A percentile compares a stretch with the other conserved stretches of the same genome.
Evolutionary conservation across 805 yeast species (phyloP).

Genomic region (Yamadazyma tumulicola): DNA sequence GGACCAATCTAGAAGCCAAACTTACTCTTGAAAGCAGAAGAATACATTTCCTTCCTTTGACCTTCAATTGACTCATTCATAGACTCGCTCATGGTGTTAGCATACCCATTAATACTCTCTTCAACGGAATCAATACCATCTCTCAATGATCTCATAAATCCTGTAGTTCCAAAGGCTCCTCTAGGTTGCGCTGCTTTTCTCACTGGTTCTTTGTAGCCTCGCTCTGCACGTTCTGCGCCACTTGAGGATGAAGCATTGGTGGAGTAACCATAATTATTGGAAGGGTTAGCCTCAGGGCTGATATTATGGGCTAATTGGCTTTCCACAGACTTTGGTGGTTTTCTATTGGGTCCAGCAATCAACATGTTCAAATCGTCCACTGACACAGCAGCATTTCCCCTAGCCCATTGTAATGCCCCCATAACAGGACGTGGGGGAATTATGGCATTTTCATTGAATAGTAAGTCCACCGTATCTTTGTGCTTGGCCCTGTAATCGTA

Average conservation of each 20-base stretch:
- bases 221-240: constrained; percentile 14
- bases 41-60: constrained; percentile 48
- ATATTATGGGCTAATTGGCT: constrained; percentile 49
- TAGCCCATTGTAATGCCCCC: constrained; percentile 80
- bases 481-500: constrained; percentile 17
- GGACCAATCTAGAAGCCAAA: constrained; percentile 46
- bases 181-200: constrained; percentile 25
- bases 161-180: constrained; percentile 42
- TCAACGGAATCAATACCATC: constrained; percentile 52
- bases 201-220: constrained; percentile 46
- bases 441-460: constrained; percentile 66
- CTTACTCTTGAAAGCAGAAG: constrained; percentile 50
- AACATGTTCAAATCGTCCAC: constrained; percentile 59
- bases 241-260: neutral
- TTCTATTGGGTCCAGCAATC: constrained; percentile 74
- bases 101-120: constrained; percentile 55
- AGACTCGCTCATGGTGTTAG: constrained; percentile 50
- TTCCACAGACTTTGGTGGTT: constrained; percentile 57
- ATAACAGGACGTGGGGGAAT: constrained; percentile 80
- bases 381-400: constrained; percentile 63
- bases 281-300: constrained; percentile 42
- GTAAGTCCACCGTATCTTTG: constrained; percentile 43
- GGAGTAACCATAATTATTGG: constrained; percentile 27
- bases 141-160: constrained; percentile 45
- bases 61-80: constrained; percentile 50